Evolutionary conservation across 164 flowering plant species (phyloP), one percentile per base, ranked within the genome.

Genomic region (Magnolia sinica): DNA sequence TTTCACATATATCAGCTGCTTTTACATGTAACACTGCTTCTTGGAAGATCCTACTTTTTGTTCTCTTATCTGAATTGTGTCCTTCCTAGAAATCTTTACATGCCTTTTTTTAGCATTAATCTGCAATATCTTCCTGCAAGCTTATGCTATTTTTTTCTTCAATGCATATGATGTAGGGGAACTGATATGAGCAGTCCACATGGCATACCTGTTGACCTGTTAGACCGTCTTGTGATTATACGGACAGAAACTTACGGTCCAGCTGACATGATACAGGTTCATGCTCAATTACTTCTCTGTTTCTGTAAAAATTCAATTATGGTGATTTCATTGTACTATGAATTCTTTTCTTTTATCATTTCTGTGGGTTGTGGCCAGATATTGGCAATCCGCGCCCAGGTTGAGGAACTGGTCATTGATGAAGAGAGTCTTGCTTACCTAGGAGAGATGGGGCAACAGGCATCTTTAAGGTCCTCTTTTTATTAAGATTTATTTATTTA

Each of bases 121-220:
- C 71, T 68, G 9, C 18, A 68, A 10, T 16, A 68, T 27, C 14
- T 29, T 68, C 29, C 19, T 8, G 2, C 16, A 10, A 16, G 10
- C 10, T 55, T 11, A 55, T 55, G 61, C 10, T 37, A 3, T 37
- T 55, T 71, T 29, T 50, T 3, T 27, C 50, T 67, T 29, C 24
- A 20, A 22, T 68, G 23, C 52, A 20, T 70, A 14, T 24, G n/a
- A 61, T 85, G 85, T 90, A 92, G 99, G 82, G 99, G 99, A 72
- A 94, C 99, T 20, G 96, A 93, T 76, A 89, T 91, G 88, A 83
- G 78, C 78, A 92, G 98, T 82, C 98, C 99, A 59, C 99, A 96
- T 82, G 98, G 99, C 79, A 86, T 96, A 85, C 99, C 99, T 68
- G 92, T 96, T 79, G 99, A 96, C 83, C 86, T 96, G 77, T 83